Conservation (phyloP, 768 basidiomycete species). For the Kwoniella newhampshirensis region DNA sequence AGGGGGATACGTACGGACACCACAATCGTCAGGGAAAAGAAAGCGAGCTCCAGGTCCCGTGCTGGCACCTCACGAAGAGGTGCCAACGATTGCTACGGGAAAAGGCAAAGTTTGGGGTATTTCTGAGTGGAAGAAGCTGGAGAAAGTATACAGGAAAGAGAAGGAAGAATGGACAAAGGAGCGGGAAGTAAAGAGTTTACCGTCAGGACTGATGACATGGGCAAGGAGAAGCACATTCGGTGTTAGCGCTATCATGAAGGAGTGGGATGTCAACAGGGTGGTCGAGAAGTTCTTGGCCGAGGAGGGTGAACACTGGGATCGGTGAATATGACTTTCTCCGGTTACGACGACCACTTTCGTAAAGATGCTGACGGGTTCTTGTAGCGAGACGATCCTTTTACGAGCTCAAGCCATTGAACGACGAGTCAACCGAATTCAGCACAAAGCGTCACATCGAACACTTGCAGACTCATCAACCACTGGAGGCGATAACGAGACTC, state of each 20-base stretch:
- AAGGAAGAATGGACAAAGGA: constrained; percentile 36
- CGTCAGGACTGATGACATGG: constrained; percentile 32
- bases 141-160: constrained; percentile 36
- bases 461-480: not conserved
- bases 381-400: constrained; percentile 27
- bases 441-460: not conserved
- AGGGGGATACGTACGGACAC: constrained; percentile 35
- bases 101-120: constrained; percentile 36
- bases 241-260: not conserved
- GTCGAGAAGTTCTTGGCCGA: constrained; percentile 26
- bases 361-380: not conserved
- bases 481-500: not conserved
- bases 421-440: constrained; percentile 16
- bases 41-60: not conserved
- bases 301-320: constrained; percentile 27
- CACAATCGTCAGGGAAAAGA: constrained; percentile 6
- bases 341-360: too few relatives aligned
- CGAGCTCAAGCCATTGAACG: constrained; percentile 39
- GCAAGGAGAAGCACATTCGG: constrained; percentile 26
- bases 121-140: constrained; percentile 45
- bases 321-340: constrained; percentile 36
- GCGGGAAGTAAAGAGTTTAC: constrained; percentile 33
- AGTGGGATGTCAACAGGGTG: constrained; percentile 39
- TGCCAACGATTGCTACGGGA: not conserved
- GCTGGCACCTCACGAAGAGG: not conserved